Conservation (phyloP, 768 basidiomycete genomes). For the Pleurotus ostreatus region DNA sequence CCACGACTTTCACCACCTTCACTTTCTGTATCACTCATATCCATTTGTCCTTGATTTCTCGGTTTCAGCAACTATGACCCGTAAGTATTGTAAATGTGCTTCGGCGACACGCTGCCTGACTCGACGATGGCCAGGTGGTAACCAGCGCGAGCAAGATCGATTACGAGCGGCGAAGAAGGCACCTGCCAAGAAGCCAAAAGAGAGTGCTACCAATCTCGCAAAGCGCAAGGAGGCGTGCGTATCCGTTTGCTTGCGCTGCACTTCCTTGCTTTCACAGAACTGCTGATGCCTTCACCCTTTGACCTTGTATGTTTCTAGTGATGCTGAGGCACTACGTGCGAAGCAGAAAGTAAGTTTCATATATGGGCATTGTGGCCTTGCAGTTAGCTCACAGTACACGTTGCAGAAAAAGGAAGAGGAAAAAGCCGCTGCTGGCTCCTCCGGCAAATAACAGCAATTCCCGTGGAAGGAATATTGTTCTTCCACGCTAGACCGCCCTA, state of each 20-base stretch:
- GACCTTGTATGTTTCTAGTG: conserved; percentile 38
- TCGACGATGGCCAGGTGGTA: conserved; percentile 53
- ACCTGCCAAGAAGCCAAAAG: conserved; percentile 55
- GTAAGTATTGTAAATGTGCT: conserved; percentile 30
- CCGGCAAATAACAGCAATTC: conserved; percentile 31
- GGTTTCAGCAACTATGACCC: conserved; percentile 44
- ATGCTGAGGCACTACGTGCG: conserved; percentile 69
- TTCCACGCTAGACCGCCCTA: conserved; percentile 5
- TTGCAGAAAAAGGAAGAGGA: conserved; percentile 54
- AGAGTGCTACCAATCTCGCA: conserved; percentile 56
- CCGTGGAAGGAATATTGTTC: conserved; percentile 1
- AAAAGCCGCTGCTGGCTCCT: conserved; percentile 25
- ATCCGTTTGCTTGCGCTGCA: conserved; percentile 4
- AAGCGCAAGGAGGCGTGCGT: conserved; percentile 78
- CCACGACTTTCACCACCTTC: background rate
- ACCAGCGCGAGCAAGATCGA: conserved; percentile 78
- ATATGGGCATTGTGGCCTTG: background rate
- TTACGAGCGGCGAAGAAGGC: conserved; percentile 72
- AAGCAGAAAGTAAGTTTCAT: conserved; percentile 67
- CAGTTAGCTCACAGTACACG: background rate
- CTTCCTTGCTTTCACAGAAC: conserved; percentile 6
- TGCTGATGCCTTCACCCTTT: conserved; percentile 12
- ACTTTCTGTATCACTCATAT: background rate
- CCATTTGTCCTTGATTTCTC: background rate
- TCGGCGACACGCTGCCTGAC: conserved; percentile 8